These are phyloP conservation scores for Teratosphaeria zuluensis DNA, from an alignment of 2,329 filamentous ascomycete species.

Conservation along the genomic window DNA sequence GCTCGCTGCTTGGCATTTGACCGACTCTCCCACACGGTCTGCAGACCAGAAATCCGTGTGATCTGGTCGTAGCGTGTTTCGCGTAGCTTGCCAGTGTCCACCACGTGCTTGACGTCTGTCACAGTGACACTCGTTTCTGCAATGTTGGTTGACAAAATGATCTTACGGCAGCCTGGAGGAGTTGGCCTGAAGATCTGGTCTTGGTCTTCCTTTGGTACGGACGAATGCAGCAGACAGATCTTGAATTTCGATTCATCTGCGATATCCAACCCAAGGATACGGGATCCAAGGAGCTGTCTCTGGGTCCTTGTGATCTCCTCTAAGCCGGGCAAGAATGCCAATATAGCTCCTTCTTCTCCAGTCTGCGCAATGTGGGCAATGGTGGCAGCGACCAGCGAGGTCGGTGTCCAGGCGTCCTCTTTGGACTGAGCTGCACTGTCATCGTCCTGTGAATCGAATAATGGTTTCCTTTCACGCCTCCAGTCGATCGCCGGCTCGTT, in stretches of 20 bases:
- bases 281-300: constrained; percentile 19
- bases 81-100: constrained; percentile 39
- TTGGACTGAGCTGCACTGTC: constrained; percentile 17
- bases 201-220: constrained; percentile 33
- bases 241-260: constrained; percentile 30
- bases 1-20: constrained; percentile 40
- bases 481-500: constrained; percentile 29
- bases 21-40: constrained; percentile 38
- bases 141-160: constrained; percentile 43
- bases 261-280: constrained; percentile 32
- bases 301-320: constrained; percentile 29
- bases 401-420: constrained; percentile 32
- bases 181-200: constrained; percentile 32
- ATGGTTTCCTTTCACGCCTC: constrained; percentile 24
- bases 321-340: constrained; percentile 41
- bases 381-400: constrained; percentile 33
- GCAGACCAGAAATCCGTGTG: constrained; percentile 29
- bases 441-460: constrained; percentile 13
- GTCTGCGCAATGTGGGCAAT: constrained; percentile 38
- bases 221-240: constrained; percentile 40
- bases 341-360: constrained; percentile 35
- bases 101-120: constrained; percentile 41
- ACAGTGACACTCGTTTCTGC: constrained; percentile 44
- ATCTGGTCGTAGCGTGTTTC: constrained; percentile 32
- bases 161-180: constrained; percentile 34